Base-by-base conservation (phyloP, 306 rosid species). In the Boehmeria nivea region DNA sequence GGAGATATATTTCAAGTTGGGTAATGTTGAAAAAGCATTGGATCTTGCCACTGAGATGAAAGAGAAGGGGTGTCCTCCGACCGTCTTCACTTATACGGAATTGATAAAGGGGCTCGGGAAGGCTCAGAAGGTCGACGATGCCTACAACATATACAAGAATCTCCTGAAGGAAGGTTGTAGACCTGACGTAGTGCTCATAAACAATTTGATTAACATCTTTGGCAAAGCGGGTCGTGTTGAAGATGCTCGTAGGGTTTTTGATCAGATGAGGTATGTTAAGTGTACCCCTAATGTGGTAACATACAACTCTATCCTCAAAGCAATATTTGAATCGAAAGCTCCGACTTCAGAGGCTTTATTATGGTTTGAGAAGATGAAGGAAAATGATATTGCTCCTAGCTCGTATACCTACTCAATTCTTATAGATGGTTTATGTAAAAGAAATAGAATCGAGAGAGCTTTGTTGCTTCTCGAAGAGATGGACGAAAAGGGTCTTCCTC, bases 401-500 rank as follows among this genome's bases (percentile, higher is more conserved):
- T 84, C 94, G 6, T 84, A 78, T 70, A 91, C 95, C 20, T 87
- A 82, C 74, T 87, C 98, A 42, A 87, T 91, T 64, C 85, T 91
- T 56, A 87, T 91, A 3, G 98, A 91, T 55, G 95, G 96, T 59
- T 84, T 80, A 55, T 91, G 94, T 74, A 87, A 91, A 78, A 87
- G 95, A 55, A 82, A 78, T 64, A 74, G 83, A 74, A 79, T 91
- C 48, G 95, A 91, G 76, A 80, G 82, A 66, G 94, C 96, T 51
- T 63, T 91, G 64, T 43, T 91, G 73, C 95, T 91, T 80, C 95
- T 87, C n/a, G 95, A 91, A 57, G 94, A 87, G 73, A 91, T 91
- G 98, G 98, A 87, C 52, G 98, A 91, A 73, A 91, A 76, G 43
- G 93, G 95, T 10, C 80, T 84, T 75, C 94, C 98, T 14, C 91